These are phyloP conservation scores for Herpetomonas muscarum DNA, from an alignment of 208 protist genomes.

Conservation along the genomic window DNA sequence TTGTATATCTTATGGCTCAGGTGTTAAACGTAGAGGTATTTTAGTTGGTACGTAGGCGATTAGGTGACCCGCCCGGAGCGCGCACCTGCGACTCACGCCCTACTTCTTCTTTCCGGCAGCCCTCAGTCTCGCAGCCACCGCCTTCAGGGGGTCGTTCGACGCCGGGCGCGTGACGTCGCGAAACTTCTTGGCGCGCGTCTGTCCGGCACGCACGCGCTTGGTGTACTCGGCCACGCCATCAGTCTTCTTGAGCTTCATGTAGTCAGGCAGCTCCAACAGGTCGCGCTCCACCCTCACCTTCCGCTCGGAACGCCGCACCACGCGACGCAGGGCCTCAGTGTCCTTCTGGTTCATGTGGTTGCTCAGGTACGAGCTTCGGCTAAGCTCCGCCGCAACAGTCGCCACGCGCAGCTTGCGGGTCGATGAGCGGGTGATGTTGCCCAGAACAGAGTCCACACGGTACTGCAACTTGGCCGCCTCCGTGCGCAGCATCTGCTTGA, in stretches of 20 bases:
- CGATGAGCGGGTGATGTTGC: slow-evolving; percentile 66
- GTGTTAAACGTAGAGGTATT: no score
- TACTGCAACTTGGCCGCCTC: slow-evolving; percentile 83
- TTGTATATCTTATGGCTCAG: no score
- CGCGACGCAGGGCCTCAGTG: slow-evolving; percentile 68
- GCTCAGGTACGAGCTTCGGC: slow-evolving; percentile 85
- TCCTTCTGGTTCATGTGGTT: slow-evolving; percentile 91
- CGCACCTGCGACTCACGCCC: no score
- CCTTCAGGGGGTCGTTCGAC: slow-evolving; percentile 52
- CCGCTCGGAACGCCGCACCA: slow-evolving; percentile 78
- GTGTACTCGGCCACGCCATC: slow-evolving; percentile 70
- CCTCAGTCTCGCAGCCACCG: slow-evolving; percentile 50
- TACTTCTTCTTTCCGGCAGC: slow-evolving; percentile 39
- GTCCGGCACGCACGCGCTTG: slow-evolving; percentile 61
- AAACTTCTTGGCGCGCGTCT: slow-evolving; percentile 35
- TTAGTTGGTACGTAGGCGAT: no score
- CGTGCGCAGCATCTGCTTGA: slow-evolving; percentile 71
- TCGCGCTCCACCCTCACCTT: slow-evolving; percentile 81
- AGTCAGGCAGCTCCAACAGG: slow-evolving; percentile 85
- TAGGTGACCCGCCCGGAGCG: no score
- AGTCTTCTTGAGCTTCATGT: slow-evolving; percentile 72
- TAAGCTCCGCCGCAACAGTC: slow-evolving; percentile 81
- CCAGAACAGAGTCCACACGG: slow-evolving; percentile 76
- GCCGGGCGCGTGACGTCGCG: slow-evolving; percentile 29
- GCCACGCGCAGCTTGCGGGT: slow-evolving; percentile 79